Conservation (phyloP, 2,329 filamentous ascomycete species). For the Aspergillus cejpii region DNA sequence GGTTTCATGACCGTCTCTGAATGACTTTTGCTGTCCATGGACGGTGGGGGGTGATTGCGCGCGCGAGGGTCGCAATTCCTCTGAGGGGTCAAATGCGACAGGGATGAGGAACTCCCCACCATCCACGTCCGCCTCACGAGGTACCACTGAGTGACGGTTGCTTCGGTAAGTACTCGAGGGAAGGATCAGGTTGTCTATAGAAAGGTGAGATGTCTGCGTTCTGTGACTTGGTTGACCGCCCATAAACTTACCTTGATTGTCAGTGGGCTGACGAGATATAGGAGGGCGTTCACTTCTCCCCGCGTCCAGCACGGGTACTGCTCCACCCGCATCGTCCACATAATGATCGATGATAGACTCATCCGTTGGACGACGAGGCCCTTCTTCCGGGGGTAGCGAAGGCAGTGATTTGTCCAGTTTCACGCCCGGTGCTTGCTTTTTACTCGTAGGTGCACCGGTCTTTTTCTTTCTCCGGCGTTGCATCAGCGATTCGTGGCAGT, state of each 20-base stretch:
- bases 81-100: constrained; percentile 65
- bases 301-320: constrained; percentile 19
- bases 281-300: constrained; percentile 22
- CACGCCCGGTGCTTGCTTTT: constrained; percentile 42
- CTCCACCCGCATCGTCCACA: constrained; percentile 46
- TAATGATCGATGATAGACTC: constrained; percentile 56
- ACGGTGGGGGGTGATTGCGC: constrained; percentile 39
- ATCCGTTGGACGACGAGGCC: constrained; percentile 51
- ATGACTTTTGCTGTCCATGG: constrained; percentile 13
- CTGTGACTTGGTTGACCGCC: neutral
- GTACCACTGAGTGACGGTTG: constrained; percentile 65
- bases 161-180: constrained; percentile 72
- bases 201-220: constrained; percentile 2
- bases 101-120: constrained; percentile 69
- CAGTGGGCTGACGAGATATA: constrained; percentile 19
- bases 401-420: constrained; percentile 88
- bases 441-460: constrained; percentile 53
- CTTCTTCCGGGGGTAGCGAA: constrained; percentile 70
- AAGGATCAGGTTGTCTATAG: constrained; percentile 57
- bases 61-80: constrained; percentile 50
- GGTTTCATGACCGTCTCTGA: constrained; percentile 22
- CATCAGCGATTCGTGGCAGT: constrained; percentile 95
- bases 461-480: constrained; percentile 76
- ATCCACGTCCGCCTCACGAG: constrained; percentile 50
- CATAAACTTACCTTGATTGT: constrained; percentile 27